These are phyloP conservation scores for Candida sonorensis DNA, from an alignment of 805 yeast species.

Conservation along the genomic window DNA sequence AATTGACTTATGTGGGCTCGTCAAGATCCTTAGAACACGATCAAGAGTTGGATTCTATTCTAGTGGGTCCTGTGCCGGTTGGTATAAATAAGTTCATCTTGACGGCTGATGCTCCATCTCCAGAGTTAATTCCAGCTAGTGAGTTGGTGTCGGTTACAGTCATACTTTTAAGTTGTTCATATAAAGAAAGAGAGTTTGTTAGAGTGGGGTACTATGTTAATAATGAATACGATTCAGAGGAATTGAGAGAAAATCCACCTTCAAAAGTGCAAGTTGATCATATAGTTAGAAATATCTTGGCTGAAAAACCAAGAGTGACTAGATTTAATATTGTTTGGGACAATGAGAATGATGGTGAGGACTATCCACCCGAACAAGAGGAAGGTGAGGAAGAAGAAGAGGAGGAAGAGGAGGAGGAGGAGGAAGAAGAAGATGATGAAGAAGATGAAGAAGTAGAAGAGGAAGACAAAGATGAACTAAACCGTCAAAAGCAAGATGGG, in stretches of 20 bases:
- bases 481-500: constrained; percentile 32
- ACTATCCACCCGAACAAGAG: constrained; percentile 74
- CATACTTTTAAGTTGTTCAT: constrained; percentile 84
- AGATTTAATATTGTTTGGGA: constrained; percentile 97
- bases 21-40: constrained; percentile 93
- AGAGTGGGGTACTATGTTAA: constrained; percentile 97
- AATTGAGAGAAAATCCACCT: constrained; percentile 89
- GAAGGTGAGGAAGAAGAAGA: constrained; percentile 58
- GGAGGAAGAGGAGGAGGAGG: constrained; percentile 47
- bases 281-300: constrained; percentile 88
- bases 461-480: constrained; percentile 31
- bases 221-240: constrained; percentile 93
- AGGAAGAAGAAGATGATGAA: constrained; percentile 54
- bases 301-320: constrained; percentile 97
- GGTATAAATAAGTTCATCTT: constrained; percentile 91
- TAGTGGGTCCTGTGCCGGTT: constrained; percentile 99
- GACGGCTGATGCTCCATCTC: constrained; percentile 94
- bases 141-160: constrained; percentile 95
- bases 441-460: constrained; percentile 43
- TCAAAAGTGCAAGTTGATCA: constrained; percentile 88
- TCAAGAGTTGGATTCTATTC: constrained; percentile 89
- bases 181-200: constrained; percentile 90
- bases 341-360: constrained; percentile 47
- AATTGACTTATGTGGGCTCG: constrained; percentile 92
- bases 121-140: constrained; percentile 92